Base-by-base conservation (phyloP, 2,329 filamentous ascomycete species). In the Pezicula carpinea region DNA sequence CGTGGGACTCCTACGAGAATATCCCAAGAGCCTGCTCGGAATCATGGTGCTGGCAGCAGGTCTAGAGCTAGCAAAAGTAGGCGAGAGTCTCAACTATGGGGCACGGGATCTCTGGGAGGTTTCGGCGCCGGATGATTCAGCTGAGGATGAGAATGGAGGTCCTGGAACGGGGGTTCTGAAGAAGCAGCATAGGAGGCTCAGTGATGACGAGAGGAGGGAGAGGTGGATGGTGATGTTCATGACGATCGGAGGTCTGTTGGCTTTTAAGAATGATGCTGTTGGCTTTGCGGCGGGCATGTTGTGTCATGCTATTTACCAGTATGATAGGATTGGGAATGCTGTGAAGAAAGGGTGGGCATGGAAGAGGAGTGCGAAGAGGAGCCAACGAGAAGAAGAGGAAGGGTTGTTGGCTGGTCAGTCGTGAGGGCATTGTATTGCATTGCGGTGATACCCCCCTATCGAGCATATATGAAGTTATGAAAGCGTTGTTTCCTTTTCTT, bases 31-130 rank as follows among this genome's bases (percentile, higher is more conserved):
- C 4, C 67, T 96, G 0, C 73, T 97, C 1, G 90, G 89, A 0
- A 76, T 97, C 46, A 90, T 96, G 79, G 90, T 97, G 2, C 75
- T 96, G 22, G 91, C 89, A 0, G 88, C 92, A 0, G 93, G 92
- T 0, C 70, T 96, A 38, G 92, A 97, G 66, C 73, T 97, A 13
- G 86, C 87, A 18, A 87, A 87, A 60, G 91, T 93, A 0, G 91
- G 89, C 0, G 85, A 91, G 63, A 87, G 82, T 49, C 70, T 96
- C 32, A 95, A 95, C 60, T 80, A 87, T n/a, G 80, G 78, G 2
- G 80, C 78, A 3, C 63, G 73, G 17, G 79, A 82, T 60, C 59
- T 83, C 66, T 68, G 85, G 85, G 56, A 75, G 71, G 59, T 76
- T 75, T 70, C 68, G 49, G 59, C 71, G 54, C 61, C n/a, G n/a